These are phyloP conservation scores for Solanum gandarillasii DNA, from an alignment of 257 asterid species.

Conservation along the genomic window DNA sequence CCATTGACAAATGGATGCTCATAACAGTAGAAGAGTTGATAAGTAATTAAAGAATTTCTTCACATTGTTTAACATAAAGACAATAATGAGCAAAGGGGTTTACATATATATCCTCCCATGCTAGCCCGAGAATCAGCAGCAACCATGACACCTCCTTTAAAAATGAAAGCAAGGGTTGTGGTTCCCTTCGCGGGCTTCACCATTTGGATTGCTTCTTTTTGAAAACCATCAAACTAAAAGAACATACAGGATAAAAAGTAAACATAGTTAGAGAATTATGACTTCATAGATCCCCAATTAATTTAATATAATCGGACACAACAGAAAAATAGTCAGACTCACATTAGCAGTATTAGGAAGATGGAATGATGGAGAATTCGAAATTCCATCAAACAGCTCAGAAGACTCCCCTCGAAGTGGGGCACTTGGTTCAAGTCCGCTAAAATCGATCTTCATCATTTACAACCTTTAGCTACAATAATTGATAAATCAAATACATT, in stretches of 20 bases:
- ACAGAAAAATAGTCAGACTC: conserved; percentile 11
- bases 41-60: not conserved
- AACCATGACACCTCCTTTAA: conserved; percentile 81
- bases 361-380: conserved; percentile 42
- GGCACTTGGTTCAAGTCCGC: conserved; percentile 55
- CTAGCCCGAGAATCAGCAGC: conserved; percentile 97
- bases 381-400: conserved; percentile 35
- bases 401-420: conserved; percentile 30
- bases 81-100: conserved; percentile 13
- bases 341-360: conserved; percentile 59
- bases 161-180: conserved; percentile 81
- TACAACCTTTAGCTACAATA: conserved; percentile 8
- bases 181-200: conserved; percentile 98
- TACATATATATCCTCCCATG: conserved; percentile 98
- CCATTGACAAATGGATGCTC: not conserved
- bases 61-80: not conserved
- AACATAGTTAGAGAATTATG: not conserved
- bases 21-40: not conserved
- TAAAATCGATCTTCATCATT: conserved; percentile 68
- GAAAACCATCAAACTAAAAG: conserved; percentile 78
- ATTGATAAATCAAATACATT: not conserved
- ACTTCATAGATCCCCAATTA: not conserved
- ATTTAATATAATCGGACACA: not conserved
- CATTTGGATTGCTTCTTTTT: conserved; percentile 84
- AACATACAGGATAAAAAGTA: not conserved